A percentile compares a stretch with the other conserved stretches of the same genome.
Conservation (phyloP, 139 green algal species). For the Chlamydomonas sp. region DNA sequence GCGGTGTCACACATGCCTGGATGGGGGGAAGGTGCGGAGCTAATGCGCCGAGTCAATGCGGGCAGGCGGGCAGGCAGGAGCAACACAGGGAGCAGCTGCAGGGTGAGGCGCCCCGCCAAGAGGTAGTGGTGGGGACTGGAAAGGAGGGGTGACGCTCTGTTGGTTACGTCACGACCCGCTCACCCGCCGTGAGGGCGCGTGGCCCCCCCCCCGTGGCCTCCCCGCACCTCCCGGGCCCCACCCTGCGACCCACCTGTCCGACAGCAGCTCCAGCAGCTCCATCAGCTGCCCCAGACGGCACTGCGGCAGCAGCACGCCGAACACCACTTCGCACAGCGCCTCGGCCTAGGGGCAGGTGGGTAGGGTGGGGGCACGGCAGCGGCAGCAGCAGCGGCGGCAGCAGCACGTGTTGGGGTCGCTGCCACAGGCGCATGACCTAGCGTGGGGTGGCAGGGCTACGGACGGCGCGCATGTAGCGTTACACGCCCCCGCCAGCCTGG, state of each 20-base stretch:
- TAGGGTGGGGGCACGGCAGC: neutral
- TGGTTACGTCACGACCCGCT: too few species aligned
- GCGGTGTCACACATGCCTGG: too few species aligned
- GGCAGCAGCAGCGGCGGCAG: neutral
- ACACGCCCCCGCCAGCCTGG: too few species aligned
- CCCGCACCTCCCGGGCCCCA: neutral
- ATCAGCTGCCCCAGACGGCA: conserved; percentile 12
- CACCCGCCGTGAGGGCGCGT: neutral
- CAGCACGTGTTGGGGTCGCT: neutral
- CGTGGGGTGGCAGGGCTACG: too few species aligned
- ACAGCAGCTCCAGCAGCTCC: conserved; percentile 34
- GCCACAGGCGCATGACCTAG: neutral
- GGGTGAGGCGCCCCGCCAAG: neutral
- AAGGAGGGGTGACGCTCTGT: too few species aligned
- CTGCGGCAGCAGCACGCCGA: conserved; percentile 35
- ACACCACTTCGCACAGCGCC: conserved; percentile 32
- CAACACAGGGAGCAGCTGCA: neutral
- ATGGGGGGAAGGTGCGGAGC: too few species aligned
- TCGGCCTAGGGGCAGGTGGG: conserved; percentile 7
- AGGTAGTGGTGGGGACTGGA: too few species aligned
- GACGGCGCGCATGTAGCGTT: too few species aligned
- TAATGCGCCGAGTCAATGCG: too few species aligned
- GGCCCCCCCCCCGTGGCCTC: neutral
- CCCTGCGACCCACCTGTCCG: conserved; percentile 10
- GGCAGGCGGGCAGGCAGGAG: neutral